Evolutionary conservation across 78 protist genomes (phyloP).

Genomic region (Cyanophora paradoxa): DNA sequence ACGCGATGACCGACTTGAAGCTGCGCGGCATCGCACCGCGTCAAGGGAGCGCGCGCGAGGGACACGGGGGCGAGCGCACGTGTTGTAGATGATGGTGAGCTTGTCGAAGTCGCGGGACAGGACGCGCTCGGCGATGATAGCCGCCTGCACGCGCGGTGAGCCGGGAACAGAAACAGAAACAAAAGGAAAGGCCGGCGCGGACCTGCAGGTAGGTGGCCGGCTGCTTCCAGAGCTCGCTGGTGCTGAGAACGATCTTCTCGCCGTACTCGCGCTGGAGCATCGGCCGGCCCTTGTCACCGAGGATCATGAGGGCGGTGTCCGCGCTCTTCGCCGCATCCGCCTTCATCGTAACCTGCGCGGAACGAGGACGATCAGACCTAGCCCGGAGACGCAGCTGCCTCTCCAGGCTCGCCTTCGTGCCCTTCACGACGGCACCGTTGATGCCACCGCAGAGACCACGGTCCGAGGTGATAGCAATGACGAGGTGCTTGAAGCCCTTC

Average conservation of each 20-base stretch:
- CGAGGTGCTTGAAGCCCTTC: background rate
- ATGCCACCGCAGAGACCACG: slow-evolving; percentile 21
- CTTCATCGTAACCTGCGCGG: too few species aligned
- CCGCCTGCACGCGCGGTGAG: too few species aligned
- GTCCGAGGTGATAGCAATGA: slow-evolving; percentile 10
- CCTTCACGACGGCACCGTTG: slow-evolving; percentile 8
- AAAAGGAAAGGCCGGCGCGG: too few species aligned
- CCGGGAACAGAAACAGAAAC: too few species aligned
- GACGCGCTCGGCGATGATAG: background rate
- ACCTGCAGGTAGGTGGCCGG: background rate
- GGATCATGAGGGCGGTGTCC: background rate
- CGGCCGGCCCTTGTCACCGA: background rate
- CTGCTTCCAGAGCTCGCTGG: background rate
- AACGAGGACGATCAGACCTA: too few species aligned
- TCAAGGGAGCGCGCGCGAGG: too few species aligned
- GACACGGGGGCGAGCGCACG: too few species aligned
- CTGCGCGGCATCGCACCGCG: too few species aligned
- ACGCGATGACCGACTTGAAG: slow-evolving; percentile 17
- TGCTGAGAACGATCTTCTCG: background rate
- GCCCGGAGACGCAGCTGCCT: too few species aligned
- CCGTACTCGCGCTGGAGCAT: background rate
- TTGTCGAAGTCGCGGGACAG: background rate
- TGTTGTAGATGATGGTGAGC: slow-evolving; percentile 11
- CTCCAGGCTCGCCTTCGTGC: background rate
- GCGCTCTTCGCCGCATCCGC: too few species aligned